Evolutionary conservation across 164 flowering plant genomes (phyloP), one percentile per base, ranked within the genome.

Genomic region (Annona squamosa): DNA sequence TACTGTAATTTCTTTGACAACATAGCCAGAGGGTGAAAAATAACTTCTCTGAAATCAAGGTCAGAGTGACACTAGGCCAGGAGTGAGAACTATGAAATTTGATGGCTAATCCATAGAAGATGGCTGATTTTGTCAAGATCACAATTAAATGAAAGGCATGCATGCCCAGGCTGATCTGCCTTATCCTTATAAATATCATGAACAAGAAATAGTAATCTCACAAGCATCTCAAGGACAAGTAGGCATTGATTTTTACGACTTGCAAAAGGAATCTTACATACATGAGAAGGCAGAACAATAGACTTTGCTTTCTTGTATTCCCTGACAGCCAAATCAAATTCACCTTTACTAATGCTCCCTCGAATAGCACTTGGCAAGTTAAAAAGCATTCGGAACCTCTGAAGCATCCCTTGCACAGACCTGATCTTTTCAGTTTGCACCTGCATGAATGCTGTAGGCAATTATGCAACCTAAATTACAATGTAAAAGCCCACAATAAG

Each of bases 351-450:
- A 71, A 95, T 95, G 82, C 88, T 93, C 71, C 87, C 88, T 79
- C 98, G 96, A 77, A 95, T 95, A 26, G 90, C 82, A 84, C 99
- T 93, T 13, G 99, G 99, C 84, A 95, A 85, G 75, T 95, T 95
- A 76, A 95, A 95, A 1, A 95, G 81, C 9, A 97, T 95, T 74
- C 98, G 86, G 77, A 95, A 95, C 78, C 99, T 93, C 81, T 95
- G 99, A 75, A 95, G 93, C 97, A 91, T 95, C 82, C 99, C 99
- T 89, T 95, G 99, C 64, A 95, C 99, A 68, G 98, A 91, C 68
- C 99, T 87, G 67, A 95, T 95, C 86, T 93, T 95, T 86, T 95
- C 99, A 68, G 98, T 87, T 90, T 95, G 99, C 59, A 91, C 94
- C 99, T 95, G 79, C 76, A 82, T 56, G 68, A 2, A 74, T 43